These are phyloP conservation scores for Flaveria sonorensis DNA, from an alignment of 129 eudicot species.

Conservation along the genomic window DNA sequence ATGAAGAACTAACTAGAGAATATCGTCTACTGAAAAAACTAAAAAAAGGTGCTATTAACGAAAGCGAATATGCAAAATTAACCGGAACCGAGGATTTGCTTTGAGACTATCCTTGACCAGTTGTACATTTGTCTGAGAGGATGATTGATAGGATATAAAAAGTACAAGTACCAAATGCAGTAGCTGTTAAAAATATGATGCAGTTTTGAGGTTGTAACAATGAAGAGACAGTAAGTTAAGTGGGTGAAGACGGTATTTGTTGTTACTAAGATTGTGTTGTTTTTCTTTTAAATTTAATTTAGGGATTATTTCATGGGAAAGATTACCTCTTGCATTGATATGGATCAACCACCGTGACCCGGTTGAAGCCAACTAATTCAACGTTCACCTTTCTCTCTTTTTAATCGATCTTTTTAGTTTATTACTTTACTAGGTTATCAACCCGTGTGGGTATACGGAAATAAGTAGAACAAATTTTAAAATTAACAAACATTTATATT, in stretches of 20 bases:
- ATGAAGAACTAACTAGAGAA: slow-evolving; percentile 72
- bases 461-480: too few relatives aligned
- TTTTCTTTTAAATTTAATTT: neutral
- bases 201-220: slow-evolving; percentile 13
- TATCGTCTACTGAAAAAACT: slow-evolving; percentile 84
- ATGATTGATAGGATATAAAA: neutral
- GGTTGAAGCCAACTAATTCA: too few relatives aligned
- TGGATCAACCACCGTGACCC: too few relatives aligned
- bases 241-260: neutral
- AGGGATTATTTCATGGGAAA: too few relatives aligned
- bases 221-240: neutral
- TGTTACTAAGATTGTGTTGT: neutral
- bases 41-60: slow-evolving; percentile 67
- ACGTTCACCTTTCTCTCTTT: too few relatives aligned
- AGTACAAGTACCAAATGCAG: slow-evolving; percentile 16
- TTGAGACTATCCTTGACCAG: slow-evolving; percentile 31
- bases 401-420: too few relatives aligned
- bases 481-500: too few relatives aligned
- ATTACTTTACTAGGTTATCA: too few relatives aligned
- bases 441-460: too few relatives aligned
- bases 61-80: slow-evolving; percentile 69
- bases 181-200: neutral
- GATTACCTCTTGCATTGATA: too few relatives aligned
- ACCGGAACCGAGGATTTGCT: slow-evolving; percentile 85
- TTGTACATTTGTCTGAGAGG: slow-evolving; percentile 25